Percentiles rank a stretch among this genome's conserved stretches.
These are phyloP conservation scores for Plasmodium cynomolgi DNA, from an alignment of 169 alveolate species.

Conservation along the genomic window DNA sequence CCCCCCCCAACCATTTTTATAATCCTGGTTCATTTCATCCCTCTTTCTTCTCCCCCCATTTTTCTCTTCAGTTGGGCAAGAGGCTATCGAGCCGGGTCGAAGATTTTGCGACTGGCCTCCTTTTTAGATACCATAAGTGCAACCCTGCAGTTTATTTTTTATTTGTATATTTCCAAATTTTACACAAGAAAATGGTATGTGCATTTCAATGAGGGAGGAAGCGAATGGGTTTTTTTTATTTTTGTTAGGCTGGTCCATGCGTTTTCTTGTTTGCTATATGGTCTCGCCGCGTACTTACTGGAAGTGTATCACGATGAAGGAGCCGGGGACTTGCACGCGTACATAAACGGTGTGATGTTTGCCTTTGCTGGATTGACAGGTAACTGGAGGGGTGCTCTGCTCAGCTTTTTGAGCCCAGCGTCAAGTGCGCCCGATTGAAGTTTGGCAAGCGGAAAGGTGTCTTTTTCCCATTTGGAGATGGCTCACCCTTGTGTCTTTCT, in stretches of 20 bases:
- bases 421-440: not conserved
- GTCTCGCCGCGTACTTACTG: slow-evolving; percentile 90
- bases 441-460: not conserved
- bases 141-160: slow-evolving; percentile 91
- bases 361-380: slow-evolving; percentile 89
- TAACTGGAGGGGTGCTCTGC: slow-evolving; percentile 15
- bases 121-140: slow-evolving; percentile 92
- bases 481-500: not conserved
- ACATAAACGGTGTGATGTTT: slow-evolving; percentile 90
- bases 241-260: slow-evolving; percentile 91
- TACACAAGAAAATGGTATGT: slow-evolving; percentile 90
- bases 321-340: slow-evolving; percentile 94
- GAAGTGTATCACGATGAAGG: slow-evolving; percentile 95
- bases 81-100: slow-evolving; percentile 94
- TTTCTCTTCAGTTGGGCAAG: slow-evolving; percentile 90
- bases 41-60: not conserved
- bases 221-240: slow-evolving; percentile 91
- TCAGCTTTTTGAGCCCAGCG: not conserved
- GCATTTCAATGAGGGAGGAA: slow-evolving; percentile 92
- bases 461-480: no score
- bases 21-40: not conserved
- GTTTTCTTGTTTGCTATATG: slow-evolving; percentile 88
- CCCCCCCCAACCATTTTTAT: not conserved
- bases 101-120: slow-evolving; percentile 92
- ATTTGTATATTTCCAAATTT: slow-evolving; percentile 90